Base-by-base conservation (phyloP, 2,329 filamentous ascomycete species). In the Alternaria sp. region DNA sequence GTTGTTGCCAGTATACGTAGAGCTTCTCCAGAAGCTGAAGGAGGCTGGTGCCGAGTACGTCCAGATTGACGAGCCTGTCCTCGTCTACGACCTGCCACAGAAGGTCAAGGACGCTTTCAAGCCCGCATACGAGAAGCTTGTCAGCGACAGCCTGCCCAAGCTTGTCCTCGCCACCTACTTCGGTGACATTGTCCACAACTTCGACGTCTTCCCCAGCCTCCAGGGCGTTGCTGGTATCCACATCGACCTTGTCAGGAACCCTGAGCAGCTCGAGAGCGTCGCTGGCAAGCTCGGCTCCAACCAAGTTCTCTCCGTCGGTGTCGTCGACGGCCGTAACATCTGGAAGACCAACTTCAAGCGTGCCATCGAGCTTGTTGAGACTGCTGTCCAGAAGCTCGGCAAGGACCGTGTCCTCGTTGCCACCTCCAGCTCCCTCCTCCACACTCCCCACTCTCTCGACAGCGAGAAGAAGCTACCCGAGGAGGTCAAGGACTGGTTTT, bases 331-430 rank as follows among this genome's bases (percentile, higher is more conserved):
- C 76, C 93, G 95, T 78, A 99, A 99, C 88, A 98, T 99, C 87
- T 99, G 95, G 95, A 99, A 99, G 92, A 97, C 93, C 84, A 96
- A 98, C 90, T 91, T 97, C 85, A 91, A 96, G 88, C 89, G 88
- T 75, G 93, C 95, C 77, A 96, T 99, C 69, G 94, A 95, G 86
- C 88, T 85, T 67, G 91, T 95, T 64, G 93, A 98, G 88, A 85
- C 88, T 62, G 95, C 94, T 68, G 85, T 98, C 75, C 92, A 97
- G 86, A 93, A 96, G 86, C 89, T 99, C 66, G 94, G 95, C 84
- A 94, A 97, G 87, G 94, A 98, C 72, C 92, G 95, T 79, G 94
- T 99, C 81, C 92, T 99, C 72, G 93, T 97, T 72, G 92, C 95
- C 78, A 97, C 94, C 72, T 98, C 95, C 78, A 95, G 91, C 86